These are phyloP conservation scores for Pseudonitzschia pungens DNA, from an alignment of 108 stramenopile species.

Conservation along the genomic window DNA sequence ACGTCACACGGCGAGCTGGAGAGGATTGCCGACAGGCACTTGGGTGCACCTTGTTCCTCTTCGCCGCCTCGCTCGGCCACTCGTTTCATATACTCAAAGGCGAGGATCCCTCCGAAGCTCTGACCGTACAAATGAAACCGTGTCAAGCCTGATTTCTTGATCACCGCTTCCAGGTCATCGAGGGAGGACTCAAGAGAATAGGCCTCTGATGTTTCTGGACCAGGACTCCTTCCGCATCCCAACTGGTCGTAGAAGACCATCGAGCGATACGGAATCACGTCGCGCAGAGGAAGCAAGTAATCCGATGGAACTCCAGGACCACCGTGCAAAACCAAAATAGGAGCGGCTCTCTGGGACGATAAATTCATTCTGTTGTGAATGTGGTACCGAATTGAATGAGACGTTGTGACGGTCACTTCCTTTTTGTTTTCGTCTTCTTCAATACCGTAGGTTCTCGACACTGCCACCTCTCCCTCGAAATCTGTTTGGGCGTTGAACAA, in stretches of 20 bases:
- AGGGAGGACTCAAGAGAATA: conserved; percentile 53
- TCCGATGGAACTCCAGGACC: conserved; percentile 66
- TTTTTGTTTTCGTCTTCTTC: not conserved
- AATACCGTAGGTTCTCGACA: conserved; percentile 6
- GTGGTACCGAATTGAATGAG: not conserved
- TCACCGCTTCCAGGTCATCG: conserved; percentile 47
- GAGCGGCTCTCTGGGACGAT: conserved; percentile 19
- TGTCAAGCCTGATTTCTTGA: conserved; percentile 38
- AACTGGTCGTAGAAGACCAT: conserved; percentile 72
- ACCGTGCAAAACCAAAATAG: conserved; percentile 58
- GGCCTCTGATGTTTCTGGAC: conserved; percentile 35
- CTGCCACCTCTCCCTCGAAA: not conserved
- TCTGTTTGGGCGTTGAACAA: not conserved
- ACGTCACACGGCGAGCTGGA: conserved; percentile 52
- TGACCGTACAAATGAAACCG: conserved; percentile 72
- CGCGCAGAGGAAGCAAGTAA: conserved; percentile 56
- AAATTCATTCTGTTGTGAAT: conserved; percentile 6
- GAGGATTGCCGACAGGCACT: conserved; percentile 51
- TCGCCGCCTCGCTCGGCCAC: conserved; percentile 10
- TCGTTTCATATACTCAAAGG: conserved; percentile 63
- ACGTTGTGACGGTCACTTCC: not conserved
- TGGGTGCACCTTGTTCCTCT: not conserved
- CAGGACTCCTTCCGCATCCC: conserved; percentile 55
- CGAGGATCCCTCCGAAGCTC: conserved; percentile 61
- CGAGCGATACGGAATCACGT: conserved; percentile 45